These are phyloP conservation scores for Lecanicillium sp. DNA, from an alignment of 2,329 filamentous ascomycete species.

Conservation along the genomic window DNA sequence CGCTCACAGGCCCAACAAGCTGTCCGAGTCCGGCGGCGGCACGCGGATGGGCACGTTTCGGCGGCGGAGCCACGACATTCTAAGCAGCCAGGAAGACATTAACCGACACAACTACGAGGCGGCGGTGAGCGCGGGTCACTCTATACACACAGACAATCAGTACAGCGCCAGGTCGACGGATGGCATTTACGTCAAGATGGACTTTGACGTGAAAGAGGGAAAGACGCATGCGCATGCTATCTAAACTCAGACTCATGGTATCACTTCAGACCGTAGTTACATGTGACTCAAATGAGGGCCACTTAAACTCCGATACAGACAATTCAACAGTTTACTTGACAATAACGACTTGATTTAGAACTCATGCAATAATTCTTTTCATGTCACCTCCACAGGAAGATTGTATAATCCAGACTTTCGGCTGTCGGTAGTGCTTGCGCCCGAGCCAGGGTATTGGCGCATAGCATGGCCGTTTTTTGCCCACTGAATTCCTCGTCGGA, in stretches of 20 bases:
- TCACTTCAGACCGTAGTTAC: no score
- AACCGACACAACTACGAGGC: slow-evolving; percentile 20
- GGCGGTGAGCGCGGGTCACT: slow-evolving; percentile 18
- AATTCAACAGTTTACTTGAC: no score
- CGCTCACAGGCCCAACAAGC: slow-evolving; percentile 18
- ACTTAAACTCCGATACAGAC: no score
- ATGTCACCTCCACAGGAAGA: background rate
- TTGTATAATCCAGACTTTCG: no score
- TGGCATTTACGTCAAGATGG: slow-evolving; percentile 31
- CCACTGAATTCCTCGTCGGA: no score
- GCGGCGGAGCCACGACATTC: slow-evolving; percentile 23
- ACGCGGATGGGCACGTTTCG: slow-evolving; percentile 27
- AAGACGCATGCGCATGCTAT: background rate
- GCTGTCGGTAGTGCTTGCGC: no score
- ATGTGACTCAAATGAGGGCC: no score
- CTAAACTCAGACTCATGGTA: background rate
- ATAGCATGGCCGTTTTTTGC: no score
- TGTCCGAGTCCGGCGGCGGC: slow-evolving; percentile 19
- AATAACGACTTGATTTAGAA: no score
- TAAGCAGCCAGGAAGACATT: slow-evolving; percentile 21
- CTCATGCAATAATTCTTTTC: background rate
- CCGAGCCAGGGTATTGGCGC: no score
- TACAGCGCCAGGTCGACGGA: slow-evolving; percentile 23
- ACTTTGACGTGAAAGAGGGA: slow-evolving; percentile 30
- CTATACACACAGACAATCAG: slow-evolving; percentile 18